Conservation (phyloP, 129 eudicot genomes). For the Ambrosia artemisiifolia region DNA sequence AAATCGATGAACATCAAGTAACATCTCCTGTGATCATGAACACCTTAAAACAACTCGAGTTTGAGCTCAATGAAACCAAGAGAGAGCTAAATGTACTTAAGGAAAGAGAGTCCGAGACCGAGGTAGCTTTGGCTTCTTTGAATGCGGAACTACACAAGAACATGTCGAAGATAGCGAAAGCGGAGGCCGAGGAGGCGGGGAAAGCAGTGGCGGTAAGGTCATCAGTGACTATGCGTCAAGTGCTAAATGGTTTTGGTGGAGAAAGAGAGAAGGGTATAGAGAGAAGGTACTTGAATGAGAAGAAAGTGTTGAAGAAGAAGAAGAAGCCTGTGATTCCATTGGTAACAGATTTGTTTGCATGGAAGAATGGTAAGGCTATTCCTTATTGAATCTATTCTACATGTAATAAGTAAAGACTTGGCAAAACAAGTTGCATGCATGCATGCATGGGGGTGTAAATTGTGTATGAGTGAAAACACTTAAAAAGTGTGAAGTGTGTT, state of each 20-base stretch:
- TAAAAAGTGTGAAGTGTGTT: background rate
- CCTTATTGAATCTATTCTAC: slow-evolving; percentile 35
- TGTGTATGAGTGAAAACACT: slow-evolving; percentile 12
- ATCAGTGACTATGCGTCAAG: slow-evolving; percentile 44
- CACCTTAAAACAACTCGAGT: slow-evolving; percentile 54
- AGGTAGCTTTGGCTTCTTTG: slow-evolving; percentile 75
- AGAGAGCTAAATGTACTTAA: slow-evolving; percentile 52
- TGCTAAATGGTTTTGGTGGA: slow-evolving; percentile 33
- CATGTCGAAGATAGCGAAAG: slow-evolving; percentile 75
- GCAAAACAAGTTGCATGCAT: slow-evolving; percentile 13
- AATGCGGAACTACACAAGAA: slow-evolving; percentile 87
- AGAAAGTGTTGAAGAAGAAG: slow-evolving; percentile 50
- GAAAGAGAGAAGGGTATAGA: slow-evolving; percentile 1
- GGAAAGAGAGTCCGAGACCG: slow-evolving; percentile 67
- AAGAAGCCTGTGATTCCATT: slow-evolving; percentile 81
- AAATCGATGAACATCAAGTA: background rate
- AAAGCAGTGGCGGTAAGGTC: slow-evolving; percentile 30
- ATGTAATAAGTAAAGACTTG: slow-evolving; percentile 20
- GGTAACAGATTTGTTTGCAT: slow-evolving; percentile 62
- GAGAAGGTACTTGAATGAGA: slow-evolving; percentile 29
- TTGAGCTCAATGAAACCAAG: slow-evolving; percentile 68
- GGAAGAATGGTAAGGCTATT: slow-evolving; percentile 43
- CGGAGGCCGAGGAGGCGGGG: slow-evolving; percentile 57
- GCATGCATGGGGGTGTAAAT: slow-evolving; percentile 13
- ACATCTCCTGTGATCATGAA: slow-evolving; percentile 18